phyloP scores from a whole-genome alignment of 106 monocot genomes.

The Platanthera guangdongensis region DNA sequence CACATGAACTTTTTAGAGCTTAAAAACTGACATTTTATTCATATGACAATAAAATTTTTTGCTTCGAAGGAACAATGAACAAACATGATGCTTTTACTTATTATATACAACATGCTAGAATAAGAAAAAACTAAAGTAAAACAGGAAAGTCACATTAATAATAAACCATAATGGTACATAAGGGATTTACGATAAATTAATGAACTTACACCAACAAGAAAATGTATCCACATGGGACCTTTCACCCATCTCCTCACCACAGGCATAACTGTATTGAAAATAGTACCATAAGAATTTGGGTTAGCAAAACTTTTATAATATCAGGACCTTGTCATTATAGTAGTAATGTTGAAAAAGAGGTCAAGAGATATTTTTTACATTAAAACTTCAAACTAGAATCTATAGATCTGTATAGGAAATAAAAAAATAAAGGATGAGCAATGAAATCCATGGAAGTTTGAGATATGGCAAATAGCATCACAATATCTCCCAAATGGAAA shows the following conservation, averaged over 20 bases:
- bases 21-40: no score
- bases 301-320: background rate
- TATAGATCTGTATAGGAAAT: background rate
- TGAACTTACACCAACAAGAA: slow-evolving; percentile 75
- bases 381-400: background rate
- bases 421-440: background rate
- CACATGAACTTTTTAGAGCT: no score
- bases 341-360: background rate
- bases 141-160: background rate
- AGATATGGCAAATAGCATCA: background rate
- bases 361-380: background rate
- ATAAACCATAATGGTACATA: background rate
- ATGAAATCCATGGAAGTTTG: background rate
- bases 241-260: slow-evolving; percentile 55
- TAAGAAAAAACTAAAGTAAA: background rate
- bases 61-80: background rate
- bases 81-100: background rate
- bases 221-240: slow-evolving; percentile 87
- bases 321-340: background rate
- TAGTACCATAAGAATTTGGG: background rate
- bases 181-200: background rate
- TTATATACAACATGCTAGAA: background rate
- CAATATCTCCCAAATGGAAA: background rate
- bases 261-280: slow-evolving; percentile 69
- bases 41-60: no score